phyloP scores from a whole-genome alignment of 495 filamentous ascomycete genomes.

The Corynascus novoguineensis region DNA sequence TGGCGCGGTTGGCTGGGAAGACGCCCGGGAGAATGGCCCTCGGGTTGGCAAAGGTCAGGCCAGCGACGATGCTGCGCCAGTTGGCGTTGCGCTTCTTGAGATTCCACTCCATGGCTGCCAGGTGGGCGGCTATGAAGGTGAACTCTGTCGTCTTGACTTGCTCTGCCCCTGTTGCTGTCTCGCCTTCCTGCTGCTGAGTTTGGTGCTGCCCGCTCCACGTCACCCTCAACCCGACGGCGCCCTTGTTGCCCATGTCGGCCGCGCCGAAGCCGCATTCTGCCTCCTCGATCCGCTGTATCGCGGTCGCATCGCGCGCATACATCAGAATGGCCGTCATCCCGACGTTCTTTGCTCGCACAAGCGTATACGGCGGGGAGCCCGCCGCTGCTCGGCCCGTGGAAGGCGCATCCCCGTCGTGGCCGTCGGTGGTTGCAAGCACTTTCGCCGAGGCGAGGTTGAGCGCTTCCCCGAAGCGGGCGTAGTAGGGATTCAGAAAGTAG shows the following conservation, averaged over 20 bases:
- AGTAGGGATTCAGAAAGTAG: constrained; percentile 69
- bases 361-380: constrained; percentile 36
- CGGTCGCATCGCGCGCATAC: constrained; percentile 56
- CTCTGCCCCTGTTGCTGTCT: constrained; percentile 6
- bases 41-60: constrained; percentile 64
- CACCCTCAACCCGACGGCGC: constrained; percentile 74
- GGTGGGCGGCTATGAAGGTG: constrained; percentile 82
- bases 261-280: constrained; percentile 77
- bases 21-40: constrained; percentile 24
- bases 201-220: constrained; percentile 36
- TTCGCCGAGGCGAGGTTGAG: constrained; percentile 58
- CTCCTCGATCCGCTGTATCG: constrained; percentile 56
- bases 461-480: constrained; percentile 59
- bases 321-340: constrained; percentile 88
- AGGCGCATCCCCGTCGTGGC: constrained; percentile 14
- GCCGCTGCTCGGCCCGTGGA: neutral
- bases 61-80: constrained; percentile 74
- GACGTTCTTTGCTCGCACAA: constrained; percentile 57
- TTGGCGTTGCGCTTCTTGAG: constrained; percentile 69
- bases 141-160: constrained; percentile 50
- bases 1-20: constrained; percentile 12
- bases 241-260: constrained; percentile 89
- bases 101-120: constrained; percentile 77
- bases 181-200: no score
- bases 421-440: constrained; percentile 9